phyloP scores from a whole-genome alignment of 495 filamentous ascomycete genomes.

The Bathelium albidoporum region DNA sequence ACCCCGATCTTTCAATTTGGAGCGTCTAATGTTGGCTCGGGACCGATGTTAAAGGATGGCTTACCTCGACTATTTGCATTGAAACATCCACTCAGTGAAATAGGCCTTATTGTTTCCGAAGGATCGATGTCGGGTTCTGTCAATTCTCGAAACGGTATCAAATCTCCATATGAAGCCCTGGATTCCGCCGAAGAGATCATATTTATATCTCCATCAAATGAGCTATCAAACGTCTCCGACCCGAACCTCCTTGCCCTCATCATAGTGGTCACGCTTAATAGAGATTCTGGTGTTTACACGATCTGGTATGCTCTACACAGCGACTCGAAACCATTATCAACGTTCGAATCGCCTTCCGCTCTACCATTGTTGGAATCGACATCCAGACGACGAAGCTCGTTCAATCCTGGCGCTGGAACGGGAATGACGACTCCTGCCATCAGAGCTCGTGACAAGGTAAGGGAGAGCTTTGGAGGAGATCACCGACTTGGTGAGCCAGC shows the following conservation, averaged over 20 bases:
- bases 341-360: conserved; percentile 18
- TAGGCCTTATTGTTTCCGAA: conserved; percentile 57
- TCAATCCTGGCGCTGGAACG: conserved; percentile 62
- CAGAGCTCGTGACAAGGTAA: conserved; percentile 33
- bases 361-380: background rate
- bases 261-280: conserved; percentile 73
- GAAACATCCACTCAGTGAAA: conserved; percentile 75
- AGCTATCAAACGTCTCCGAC: conserved; percentile 31
- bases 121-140: conserved; percentile 12
- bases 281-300: conserved; percentile 58
- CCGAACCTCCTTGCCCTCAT: conserved; percentile 41
- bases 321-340: conserved; percentile 44
- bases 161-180: conserved; percentile 38
- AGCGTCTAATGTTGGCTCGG: conserved; percentile 6
- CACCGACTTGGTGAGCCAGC: conserved; percentile 17
- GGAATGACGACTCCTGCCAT: conserved; percentile 71
- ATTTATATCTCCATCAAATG: conserved; percentile 56
- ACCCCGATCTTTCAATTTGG: background rate
- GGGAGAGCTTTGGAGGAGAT: conserved; percentile 49
- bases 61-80: conserved; percentile 76
- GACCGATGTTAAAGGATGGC: conserved; percentile 31
- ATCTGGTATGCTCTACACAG: conserved; percentile 69
- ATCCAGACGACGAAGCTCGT: conserved; percentile 73
- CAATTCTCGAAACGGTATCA: conserved; percentile 16
- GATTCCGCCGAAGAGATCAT: conserved; percentile 67